Conservation (phyloP, 208 protist genomes). For the Wallacemonas sp. region DNA sequence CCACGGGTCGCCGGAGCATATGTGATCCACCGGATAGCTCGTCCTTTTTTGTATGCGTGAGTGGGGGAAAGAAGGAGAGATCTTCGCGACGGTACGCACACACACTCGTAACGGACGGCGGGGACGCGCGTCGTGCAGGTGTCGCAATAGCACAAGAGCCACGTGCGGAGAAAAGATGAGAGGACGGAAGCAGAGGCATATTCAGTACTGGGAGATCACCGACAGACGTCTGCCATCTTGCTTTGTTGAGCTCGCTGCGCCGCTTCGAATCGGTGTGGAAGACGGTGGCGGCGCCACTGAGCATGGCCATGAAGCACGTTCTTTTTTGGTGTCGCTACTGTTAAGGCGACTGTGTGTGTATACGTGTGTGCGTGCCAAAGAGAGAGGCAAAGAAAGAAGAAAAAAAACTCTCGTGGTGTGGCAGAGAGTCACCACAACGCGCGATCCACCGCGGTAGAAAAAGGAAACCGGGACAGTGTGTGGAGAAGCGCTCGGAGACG, state of each 20-base stretch:
- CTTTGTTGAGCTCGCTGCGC: no score
- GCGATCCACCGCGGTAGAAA: slow-evolving; percentile 35
- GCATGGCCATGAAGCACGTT: no score
- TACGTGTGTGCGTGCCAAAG: not conserved
- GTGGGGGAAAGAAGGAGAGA: slow-evolving; percentile 7
- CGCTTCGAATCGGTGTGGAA: no score
- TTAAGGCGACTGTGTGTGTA: not conserved
- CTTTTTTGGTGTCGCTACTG: not conserved
- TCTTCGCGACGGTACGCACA: not conserved
- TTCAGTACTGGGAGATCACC: no score
- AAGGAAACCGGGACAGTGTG: slow-evolving; percentile 37
- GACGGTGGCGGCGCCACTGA: no score
- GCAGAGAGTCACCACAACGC: slow-evolving; percentile 29
- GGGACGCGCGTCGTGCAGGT: no score
- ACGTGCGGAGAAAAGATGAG: no score
- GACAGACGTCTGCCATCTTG: no score
- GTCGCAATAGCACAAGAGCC: no score
- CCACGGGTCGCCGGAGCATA: slow-evolving; percentile 32
- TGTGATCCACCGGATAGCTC: no score
- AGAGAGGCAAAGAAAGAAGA: slow-evolving; percentile 7
- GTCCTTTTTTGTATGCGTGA: not conserved
- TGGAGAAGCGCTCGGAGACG: slow-evolving; percentile 30
- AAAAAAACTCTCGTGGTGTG: not conserved
- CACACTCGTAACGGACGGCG: no score
- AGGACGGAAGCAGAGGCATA: no score